These are phyloP conservation scores for Garcia nutans DNA, from an alignment of 345 rosid species.

Conservation along the genomic window DNA sequence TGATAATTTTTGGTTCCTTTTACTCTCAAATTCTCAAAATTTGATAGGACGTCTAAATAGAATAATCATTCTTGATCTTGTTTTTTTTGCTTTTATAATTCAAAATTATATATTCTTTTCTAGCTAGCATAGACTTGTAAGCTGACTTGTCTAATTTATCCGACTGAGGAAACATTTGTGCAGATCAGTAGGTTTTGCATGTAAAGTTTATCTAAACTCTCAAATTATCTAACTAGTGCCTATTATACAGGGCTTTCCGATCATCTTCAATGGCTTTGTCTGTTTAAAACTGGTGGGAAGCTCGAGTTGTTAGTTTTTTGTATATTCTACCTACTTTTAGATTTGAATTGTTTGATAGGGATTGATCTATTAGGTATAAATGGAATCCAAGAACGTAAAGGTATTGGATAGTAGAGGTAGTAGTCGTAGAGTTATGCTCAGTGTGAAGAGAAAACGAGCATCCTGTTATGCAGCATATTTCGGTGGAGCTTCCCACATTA, in stretches of 20 bases:
- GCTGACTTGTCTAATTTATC: background rate
- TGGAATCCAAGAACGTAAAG: slow-evolving; percentile 44
- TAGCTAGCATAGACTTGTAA: no score
- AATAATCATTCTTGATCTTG: no score
- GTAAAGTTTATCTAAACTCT: no score
- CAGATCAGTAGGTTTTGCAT: no score
- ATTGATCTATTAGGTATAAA: slow-evolving; percentile 44
- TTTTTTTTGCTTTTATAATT: no score
- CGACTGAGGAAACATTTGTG: background rate
- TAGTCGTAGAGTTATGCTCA: slow-evolving; percentile 26
- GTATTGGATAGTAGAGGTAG: slow-evolving; percentile 20
- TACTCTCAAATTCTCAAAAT: no score
- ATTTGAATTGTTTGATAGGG: slow-evolving; percentile 48
- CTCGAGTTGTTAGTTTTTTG: slow-evolving; percentile 31
- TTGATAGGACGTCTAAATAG: no score
- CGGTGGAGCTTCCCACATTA: slow-evolving; percentile 38
- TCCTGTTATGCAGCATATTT: slow-evolving; percentile 34
- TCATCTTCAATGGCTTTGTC: slow-evolving; percentile 31
- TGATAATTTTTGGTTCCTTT: no score
- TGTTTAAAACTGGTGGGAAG: slow-evolving; percentile 43
- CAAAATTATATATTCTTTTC: no score
- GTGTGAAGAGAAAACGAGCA: slow-evolving; percentile 54
- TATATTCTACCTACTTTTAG: slow-evolving; percentile 35
- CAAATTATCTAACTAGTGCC: no score
- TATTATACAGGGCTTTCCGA: background rate